Evolutionary conservation across 371 early-diverging fungal genomes (phyloP).

Genomic region (Fennellomyces sp.): DNA sequence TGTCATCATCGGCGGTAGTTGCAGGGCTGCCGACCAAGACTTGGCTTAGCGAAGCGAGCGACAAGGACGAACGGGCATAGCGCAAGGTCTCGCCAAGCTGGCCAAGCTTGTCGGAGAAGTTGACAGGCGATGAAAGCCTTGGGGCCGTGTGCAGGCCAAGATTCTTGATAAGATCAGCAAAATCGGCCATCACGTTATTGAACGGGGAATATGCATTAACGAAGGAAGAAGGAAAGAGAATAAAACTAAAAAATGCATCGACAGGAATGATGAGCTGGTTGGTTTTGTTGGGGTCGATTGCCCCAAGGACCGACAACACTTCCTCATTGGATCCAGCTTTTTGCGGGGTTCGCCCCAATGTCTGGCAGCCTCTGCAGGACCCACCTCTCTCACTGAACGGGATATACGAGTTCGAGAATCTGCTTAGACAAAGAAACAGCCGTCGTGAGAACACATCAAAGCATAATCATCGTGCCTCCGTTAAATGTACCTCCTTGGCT

Average conservation of each 20-base stretch:
- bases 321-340: constrained; percentile 1
- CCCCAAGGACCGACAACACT: not conserved
- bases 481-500: constrained; percentile 29
- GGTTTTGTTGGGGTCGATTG: constrained; percentile 5
- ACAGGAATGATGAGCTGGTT: not conserved
- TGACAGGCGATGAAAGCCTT: constrained; percentile 14
- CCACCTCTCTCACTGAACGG: not conserved
- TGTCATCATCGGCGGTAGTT: not conserved
- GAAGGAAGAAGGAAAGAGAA: constrained; percentile 1
- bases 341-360: constrained; percentile 8
- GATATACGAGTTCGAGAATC: not conserved
- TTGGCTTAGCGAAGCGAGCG: constrained; percentile 22
- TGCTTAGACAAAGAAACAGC: not conserved
- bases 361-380: no score
- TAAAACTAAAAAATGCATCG: not conserved
- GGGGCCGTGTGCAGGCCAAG: constrained; percentile 21
- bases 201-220: constrained; percentile 5
- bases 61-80: constrained; percentile 23
- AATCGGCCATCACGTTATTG: constrained; percentile 17
- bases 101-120: constrained; percentile 16
- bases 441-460: not conserved
- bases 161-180: constrained; percentile 26
- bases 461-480: no score
- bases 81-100: constrained; percentile 23
- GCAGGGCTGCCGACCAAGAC: constrained; percentile 13